Evolutionary conservation across 2,329 filamentous ascomycete species (phyloP).

Genomic region (Metarhizium guizhouense): DNA sequence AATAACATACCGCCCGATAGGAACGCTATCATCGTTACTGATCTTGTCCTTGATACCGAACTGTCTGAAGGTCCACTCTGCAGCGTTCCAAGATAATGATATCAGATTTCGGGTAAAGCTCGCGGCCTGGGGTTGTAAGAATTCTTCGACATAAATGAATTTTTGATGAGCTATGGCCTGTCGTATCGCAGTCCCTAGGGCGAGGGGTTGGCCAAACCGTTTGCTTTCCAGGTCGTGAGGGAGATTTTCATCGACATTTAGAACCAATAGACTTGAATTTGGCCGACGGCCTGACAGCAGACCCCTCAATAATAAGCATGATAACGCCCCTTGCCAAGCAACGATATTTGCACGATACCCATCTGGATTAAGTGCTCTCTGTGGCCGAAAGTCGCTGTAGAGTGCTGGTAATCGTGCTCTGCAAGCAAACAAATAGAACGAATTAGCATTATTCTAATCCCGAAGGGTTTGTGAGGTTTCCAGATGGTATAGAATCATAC

Average conservation of each 20-base stretch:
- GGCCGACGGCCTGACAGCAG: slow-evolving; percentile 32
- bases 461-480: background rate
- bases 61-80: slow-evolving; percentile 68
- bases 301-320: slow-evolving; percentile 58
- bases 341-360: slow-evolving; percentile 72
- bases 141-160: slow-evolving; percentile 63
- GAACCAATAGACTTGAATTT: slow-evolving; percentile 38
- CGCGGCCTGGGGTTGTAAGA: slow-evolving; percentile 55
- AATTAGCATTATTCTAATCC: background rate
- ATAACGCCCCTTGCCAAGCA: slow-evolving; percentile 70
- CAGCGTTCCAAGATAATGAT: slow-evolving; percentile 58
- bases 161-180: slow-evolving; percentile 64
- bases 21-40: slow-evolving; percentile 44
- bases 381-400: slow-evolving; percentile 76
- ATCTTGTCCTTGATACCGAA: slow-evolving; percentile 50
- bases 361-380: slow-evolving; percentile 71
- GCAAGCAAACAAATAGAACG: background rate
- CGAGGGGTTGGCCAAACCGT: slow-evolving; percentile 73
- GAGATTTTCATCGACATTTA: slow-evolving; percentile 53
- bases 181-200: slow-evolving; percentile 65
- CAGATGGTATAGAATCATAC: slow-evolving; percentile 21
- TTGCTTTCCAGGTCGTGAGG: slow-evolving; percentile 63
- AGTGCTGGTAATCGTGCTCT: slow-evolving; percentile 74
- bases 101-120: slow-evolving; percentile 65
- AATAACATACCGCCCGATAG: slow-evolving; percentile 56